These are phyloP conservation scores for Xylariaceae sp. DNA, from an alignment of 2,329 filamentous ascomycete genomes.

Conservation along the genomic window DNA sequence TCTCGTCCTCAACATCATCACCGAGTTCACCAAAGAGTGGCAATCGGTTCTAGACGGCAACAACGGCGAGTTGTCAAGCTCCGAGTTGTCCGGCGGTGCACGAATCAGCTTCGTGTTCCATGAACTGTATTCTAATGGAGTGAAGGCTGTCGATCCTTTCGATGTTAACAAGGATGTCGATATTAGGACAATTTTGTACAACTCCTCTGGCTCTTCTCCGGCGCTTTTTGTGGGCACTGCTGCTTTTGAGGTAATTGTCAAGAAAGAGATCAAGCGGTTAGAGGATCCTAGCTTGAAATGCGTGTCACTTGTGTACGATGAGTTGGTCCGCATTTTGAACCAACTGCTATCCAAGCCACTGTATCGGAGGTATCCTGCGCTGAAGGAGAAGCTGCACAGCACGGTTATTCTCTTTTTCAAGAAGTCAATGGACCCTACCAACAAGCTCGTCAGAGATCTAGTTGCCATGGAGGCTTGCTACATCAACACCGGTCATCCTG, in stretches of 20 bases:
- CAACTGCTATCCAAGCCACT: conserved; percentile 84
- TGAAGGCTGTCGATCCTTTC: conserved; percentile 97
- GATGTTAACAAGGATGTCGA: conserved; percentile 96
- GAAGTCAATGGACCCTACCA: conserved; percentile 96
- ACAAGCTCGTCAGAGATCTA: conserved; percentile 90
- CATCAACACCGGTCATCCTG: conserved; percentile 96
- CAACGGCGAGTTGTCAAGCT: conserved; percentile 90
- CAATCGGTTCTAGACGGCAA: conserved; percentile 93
- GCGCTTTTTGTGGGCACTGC: conserved; percentile 96
- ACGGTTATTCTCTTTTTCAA: conserved; percentile 96
- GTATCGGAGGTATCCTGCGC: conserved; percentile 85
- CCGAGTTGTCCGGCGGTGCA: conserved; percentile 91
- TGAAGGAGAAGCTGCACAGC: conserved; percentile 95
- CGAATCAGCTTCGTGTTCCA: conserved; percentile 99
- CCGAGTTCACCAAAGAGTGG: conserved; percentile 97
- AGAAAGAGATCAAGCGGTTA: conserved; percentile 94
- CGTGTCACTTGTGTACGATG: conserved; percentile 94
- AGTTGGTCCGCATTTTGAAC: conserved; percentile 89
- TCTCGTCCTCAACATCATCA: conserved; percentile 97
- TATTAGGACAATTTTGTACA: conserved; percentile 95
- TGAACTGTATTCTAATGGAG: conserved; percentile 93
- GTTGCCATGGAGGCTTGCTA: conserved; percentile 96
- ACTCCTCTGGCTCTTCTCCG: conserved; percentile 96
- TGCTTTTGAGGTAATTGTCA: conserved; percentile 97
- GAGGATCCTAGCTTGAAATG: conserved; percentile 98